phyloP scores from a whole-genome alignment of 2,329 filamentous ascomycete species.

The Paraphoma chrysanthemicola region DNA sequence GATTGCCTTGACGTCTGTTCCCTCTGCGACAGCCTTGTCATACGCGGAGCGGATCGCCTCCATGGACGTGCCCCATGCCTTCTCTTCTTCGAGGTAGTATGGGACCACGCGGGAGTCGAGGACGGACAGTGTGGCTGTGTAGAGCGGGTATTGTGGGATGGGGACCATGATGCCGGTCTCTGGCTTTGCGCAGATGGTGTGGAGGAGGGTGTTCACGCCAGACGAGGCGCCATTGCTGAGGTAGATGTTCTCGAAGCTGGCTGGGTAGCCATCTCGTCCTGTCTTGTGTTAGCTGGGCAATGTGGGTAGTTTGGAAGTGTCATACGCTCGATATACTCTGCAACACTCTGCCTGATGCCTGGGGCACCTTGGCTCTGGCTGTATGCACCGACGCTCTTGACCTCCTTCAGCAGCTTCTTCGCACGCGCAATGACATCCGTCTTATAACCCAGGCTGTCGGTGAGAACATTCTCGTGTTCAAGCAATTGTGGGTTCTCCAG shows the following conservation, averaged over 20 bases:
- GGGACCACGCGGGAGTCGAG: conserved; percentile 88
- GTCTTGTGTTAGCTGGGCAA: conserved; percentile 16
- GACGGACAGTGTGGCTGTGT: conserved; percentile 88
- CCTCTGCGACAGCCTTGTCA: conserved; percentile 75
- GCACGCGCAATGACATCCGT: conserved; percentile 87
- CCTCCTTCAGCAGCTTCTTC: conserved; percentile 77
- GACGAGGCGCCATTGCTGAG: conserved; percentile 90
- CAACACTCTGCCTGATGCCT: conserved; percentile 86
- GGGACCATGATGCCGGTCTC: conserved; percentile 87
- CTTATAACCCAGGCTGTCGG: conserved; percentile 82
- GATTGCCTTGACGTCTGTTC: conserved; percentile 87
- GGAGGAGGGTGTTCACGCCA: conserved; percentile 91
- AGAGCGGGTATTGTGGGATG: conserved; percentile 97
- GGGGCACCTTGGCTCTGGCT: conserved; percentile 91
- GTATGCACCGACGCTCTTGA: conserved; percentile 94
- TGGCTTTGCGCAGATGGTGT: conserved; percentile 81
- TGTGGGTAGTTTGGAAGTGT: conserved; percentile 12
- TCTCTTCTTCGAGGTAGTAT: conserved; percentile 89
- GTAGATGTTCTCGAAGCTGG: conserved; percentile 83
- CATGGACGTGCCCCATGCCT: conserved; percentile 87
- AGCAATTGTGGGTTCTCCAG: conserved; percentile 89
- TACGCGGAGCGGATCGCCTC: conserved; percentile 77
- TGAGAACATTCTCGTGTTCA: conserved; percentile 80
- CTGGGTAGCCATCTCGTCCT: conserved; percentile 87
- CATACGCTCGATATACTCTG: conserved; percentile 87